Percentiles rank a stretch among this genome's conserved stretches.
These are phyloP conservation scores for Boletus insuetus DNA, from an alignment of 768 basidiomycete genomes.

Conservation along the genomic window DNA sequence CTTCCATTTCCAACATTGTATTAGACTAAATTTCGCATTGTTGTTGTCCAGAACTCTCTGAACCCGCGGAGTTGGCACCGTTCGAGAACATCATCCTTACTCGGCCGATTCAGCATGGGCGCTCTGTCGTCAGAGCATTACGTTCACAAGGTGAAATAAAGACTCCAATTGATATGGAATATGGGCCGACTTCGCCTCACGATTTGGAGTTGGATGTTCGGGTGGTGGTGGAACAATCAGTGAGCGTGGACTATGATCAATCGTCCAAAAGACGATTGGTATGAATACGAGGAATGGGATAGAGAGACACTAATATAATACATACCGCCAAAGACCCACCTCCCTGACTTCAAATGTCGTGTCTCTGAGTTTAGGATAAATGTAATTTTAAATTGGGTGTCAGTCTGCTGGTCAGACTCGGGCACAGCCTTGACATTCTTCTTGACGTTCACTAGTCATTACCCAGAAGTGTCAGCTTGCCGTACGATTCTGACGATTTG, in stretches of 20 bases:
- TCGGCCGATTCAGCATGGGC: constrained; percentile 16
- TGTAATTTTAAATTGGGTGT: constrained; percentile 11
- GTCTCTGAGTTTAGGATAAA: neutral
- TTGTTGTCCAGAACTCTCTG: constrained; percentile 21
- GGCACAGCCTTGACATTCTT: no score
- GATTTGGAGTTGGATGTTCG: constrained; percentile 31
- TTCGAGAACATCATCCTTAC: constrained; percentile 29
- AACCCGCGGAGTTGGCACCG: constrained; percentile 19
- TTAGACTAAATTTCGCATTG: neutral
- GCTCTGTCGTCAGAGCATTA: constrained; percentile 18
- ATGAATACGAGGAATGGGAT: constrained; percentile 1
- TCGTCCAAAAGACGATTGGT: constrained; percentile 18
- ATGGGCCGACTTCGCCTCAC: constrained; percentile 6
- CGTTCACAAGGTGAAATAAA: constrained; percentile 28
- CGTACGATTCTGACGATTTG: neutral
- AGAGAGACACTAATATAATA: neutral
- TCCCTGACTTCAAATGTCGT: no score
- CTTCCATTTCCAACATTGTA: neutral
- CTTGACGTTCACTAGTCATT: no score
- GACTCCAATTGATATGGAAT: constrained; percentile 24
- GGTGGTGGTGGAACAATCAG: constrained; percentile 30
- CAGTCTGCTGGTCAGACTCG: no score
- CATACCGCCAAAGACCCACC: neutral
- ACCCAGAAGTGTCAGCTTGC: no score
- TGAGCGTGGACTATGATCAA: constrained; percentile 27